Conservation (phyloP, 1,284 basidiomycete species). For the Ustilago tritici region DNA sequence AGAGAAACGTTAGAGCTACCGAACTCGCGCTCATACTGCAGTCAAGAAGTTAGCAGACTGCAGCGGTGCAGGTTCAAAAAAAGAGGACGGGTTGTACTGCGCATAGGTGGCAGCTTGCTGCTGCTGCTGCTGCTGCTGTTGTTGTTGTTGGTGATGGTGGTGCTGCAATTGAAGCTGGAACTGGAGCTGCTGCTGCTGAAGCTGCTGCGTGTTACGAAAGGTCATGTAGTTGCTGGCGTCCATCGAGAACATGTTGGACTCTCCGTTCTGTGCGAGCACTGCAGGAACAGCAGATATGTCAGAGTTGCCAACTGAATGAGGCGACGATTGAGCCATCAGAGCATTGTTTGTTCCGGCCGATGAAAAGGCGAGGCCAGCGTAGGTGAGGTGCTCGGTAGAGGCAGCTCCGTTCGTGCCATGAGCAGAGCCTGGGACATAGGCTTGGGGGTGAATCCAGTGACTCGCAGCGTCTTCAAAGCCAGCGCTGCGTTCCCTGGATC, state of each 20-base stretch:
- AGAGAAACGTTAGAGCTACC: neutral
- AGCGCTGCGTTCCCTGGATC: conserved; percentile 15
- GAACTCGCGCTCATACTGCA: conserved; percentile 43
- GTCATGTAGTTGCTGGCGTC: conserved; percentile 25
- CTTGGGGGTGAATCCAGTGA: conserved; percentile 28
- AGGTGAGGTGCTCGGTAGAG: conserved; percentile 21
- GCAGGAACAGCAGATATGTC: conserved; percentile 9
- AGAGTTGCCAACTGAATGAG: conserved; percentile 6
- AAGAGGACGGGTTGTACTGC: conserved; percentile 37
- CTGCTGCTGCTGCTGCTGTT: conserved; percentile 29
- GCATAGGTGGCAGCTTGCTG: conserved; percentile 25
- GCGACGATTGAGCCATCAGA: conserved; percentile 15
- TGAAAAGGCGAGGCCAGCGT: conserved; percentile 38
- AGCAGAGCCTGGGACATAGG: conserved; percentile 13
- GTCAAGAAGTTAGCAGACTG: conserved; percentile 54
- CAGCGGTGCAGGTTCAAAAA: conserved; percentile 55
- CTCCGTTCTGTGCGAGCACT: conserved; percentile 22
- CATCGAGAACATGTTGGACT: conserved; percentile 33
- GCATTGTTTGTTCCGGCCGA: conserved; percentile 19
- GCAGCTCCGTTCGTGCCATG: neutral
- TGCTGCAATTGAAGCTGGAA: conserved; percentile 27
- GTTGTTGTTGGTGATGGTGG: conserved; percentile 27
- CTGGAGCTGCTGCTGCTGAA: conserved; percentile 25
- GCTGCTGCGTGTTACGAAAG: conserved; percentile 42
- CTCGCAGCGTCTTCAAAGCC: conserved; percentile 22